Evolutionary conservation across 2,329 filamentous ascomycete genomes (phyloP), one percentile per base, ranked within the genome.

Genomic region (Acarospora socialis): DNA sequence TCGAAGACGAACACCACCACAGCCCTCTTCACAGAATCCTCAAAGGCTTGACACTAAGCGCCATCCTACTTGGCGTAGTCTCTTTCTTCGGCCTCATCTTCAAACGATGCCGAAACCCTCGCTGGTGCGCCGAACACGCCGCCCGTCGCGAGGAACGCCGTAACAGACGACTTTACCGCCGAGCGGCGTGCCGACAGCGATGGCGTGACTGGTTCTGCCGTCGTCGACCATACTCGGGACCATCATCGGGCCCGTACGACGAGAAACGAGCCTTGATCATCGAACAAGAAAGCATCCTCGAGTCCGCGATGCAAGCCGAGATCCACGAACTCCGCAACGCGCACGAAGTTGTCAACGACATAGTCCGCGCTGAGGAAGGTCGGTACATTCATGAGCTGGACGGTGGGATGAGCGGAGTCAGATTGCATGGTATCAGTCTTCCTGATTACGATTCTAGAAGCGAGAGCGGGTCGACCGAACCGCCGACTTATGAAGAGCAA

Each of bases 141-240:
- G 65, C 68, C 10, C 54, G 60, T 25, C 59, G 58, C 9, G 68
- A 73, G 51, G 67, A 73, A 48, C 59, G 67, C 30, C 54, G 59
- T 18, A 65, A 61, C 17, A 63, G 55, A 7, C 56, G 60, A 8
- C 57, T 63, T 5, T 73, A 73, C 42, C 60, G 60, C 25, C 56
- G 61, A 19, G 66, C 68, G 18, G 68, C 68, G 13, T 59, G 65
- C 14, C 53, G 60, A 18, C 63, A 67, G 28, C 55, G 59, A 23
- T 61, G 64, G 55, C 54, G 57, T 20, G 57, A 60, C 31, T 68
- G 63, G 55, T 70, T 42, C 7, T 38, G 66, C 26, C 46, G 50
- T 3, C 46, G 53, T 23, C 46, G 47, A 25, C 25, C 12, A 29
- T 43, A 50, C 33, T 44, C 47, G 20, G 42, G 32, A 35, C 45